Evolutionary conservation across 2,329 filamentous ascomycete genomes (phyloP).

Genomic region (Claviceps cyperi): DNA sequence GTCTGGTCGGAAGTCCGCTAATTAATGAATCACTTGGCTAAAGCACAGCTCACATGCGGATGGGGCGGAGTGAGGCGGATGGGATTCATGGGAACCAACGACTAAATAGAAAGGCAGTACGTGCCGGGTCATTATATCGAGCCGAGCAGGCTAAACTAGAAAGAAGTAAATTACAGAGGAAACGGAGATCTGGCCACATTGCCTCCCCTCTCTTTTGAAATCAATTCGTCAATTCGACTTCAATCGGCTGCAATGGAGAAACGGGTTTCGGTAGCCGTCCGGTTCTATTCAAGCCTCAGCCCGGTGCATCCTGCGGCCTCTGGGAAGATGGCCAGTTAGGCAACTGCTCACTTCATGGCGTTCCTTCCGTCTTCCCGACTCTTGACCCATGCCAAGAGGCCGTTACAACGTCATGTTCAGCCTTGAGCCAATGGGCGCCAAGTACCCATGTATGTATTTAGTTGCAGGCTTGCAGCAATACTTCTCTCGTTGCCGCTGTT

Average conservation of each 20-base stretch:
- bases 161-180: background rate
- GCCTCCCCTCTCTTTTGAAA: background rate
- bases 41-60: background rate
- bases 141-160: background rate
- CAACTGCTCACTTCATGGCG: background rate
- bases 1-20: slow-evolving; percentile 5
- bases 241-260: too few species aligned
- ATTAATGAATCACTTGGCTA: background rate
- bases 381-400: background rate
- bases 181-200: background rate
- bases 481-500: too few species aligned
- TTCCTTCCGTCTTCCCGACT: background rate
- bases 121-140: too few species aligned
- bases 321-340: background rate
- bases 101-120: too few species aligned
- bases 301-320: background rate
- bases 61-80: background rate
- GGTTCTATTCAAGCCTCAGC: background rate
- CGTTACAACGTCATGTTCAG: too few species aligned
- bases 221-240: background rate
- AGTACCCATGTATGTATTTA: too few species aligned
- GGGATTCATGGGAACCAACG: background rate
- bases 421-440: too few species aligned
- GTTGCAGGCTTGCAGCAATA: too few species aligned
- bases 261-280: background rate